These are phyloP conservation scores for Marasmius fiardii DNA, from an alignment of 1,284 basidiomycete genomes.

Conservation along the genomic window DNA sequence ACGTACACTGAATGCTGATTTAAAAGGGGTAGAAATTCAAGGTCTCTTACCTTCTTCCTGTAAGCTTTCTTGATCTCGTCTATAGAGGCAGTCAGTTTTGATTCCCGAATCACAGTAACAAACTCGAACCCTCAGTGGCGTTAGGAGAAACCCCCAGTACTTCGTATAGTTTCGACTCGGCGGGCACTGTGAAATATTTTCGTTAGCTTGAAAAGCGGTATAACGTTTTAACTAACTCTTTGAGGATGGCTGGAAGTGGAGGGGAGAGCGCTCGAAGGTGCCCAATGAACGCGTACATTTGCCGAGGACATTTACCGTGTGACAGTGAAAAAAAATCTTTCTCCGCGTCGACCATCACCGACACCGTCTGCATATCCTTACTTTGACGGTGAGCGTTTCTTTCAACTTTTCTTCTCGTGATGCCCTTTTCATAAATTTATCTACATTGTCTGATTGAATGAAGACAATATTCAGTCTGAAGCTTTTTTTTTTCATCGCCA, in stretches of 20 bases:
- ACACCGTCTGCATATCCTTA: not conserved
- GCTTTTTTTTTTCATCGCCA: conserved; percentile 17
- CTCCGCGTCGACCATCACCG: not conserved
- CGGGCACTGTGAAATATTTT: conserved; percentile 47
- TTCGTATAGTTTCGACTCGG: conserved; percentile 78
- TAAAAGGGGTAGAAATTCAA: conserved; percentile 12
- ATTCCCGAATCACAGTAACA: conserved; percentile 14
- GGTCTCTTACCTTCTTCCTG: conserved; percentile 68
- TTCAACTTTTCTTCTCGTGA: conserved; percentile 23
- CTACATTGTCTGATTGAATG: conserved; percentile 82
- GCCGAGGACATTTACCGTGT: conserved; percentile 15
- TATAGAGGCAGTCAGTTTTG: conserved; percentile 22
- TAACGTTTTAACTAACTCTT: not conserved
- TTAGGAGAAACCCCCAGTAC: conserved; percentile 67
- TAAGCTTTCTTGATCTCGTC: conserved; percentile 93
- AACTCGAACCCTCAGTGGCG: conserved; percentile 62
- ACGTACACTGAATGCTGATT: conserved; percentile 15
- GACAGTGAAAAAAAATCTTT: no score
- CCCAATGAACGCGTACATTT: not conserved
- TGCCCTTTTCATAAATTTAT: conserved; percentile 67
- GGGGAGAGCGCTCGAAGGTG: conserved; percentile 8
- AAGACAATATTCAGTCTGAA: conserved; percentile 44
- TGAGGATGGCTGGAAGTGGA: not conserved
- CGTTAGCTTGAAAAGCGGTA: not conserved
- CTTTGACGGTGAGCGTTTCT: conserved; percentile 7